phyloP scores from a whole-genome alignment of 2,329 filamentous ascomycete species.

The Phaeomoniella chlamydospora region DNA sequence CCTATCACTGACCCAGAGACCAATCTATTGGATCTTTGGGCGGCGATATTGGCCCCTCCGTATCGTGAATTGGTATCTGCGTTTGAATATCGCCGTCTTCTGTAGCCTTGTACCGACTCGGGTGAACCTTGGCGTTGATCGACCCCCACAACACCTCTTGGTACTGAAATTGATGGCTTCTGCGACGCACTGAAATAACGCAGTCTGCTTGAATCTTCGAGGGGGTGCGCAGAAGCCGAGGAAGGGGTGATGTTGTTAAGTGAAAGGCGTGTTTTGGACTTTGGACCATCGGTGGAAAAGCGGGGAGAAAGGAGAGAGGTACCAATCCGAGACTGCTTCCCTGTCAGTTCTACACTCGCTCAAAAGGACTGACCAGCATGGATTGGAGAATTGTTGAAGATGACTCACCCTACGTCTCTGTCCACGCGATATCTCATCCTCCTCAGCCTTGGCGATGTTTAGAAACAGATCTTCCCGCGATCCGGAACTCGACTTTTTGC shows the following conservation, averaged over 20 bases:
- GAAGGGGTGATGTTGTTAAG: slow-evolving; percentile 14
- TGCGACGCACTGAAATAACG: slow-evolving; percentile 14
- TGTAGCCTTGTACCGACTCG: neutral
- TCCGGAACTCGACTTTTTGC: slow-evolving; percentile 12
- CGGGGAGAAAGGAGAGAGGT: neutral
- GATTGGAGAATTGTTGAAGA: too few species aligned
- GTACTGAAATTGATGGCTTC: neutral
- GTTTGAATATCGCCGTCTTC: slow-evolving; percentile 9
- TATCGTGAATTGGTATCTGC: slow-evolving; percentile 6
- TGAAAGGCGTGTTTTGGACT: slow-evolving; percentile 10
- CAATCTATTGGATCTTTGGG: slow-evolving; percentile 13
- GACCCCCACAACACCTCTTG: slow-evolving; percentile 2
- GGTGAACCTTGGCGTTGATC: neutral
- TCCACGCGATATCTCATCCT: slow-evolving; percentile 19
- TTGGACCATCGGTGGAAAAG: neutral
- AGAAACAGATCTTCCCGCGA: slow-evolving; percentile 11
- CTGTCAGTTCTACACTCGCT: too few species aligned
- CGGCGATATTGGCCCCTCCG: slow-evolving; percentile 3
- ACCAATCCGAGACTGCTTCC: neutral
- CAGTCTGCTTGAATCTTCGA: slow-evolving; percentile 20
- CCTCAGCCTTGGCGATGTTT: slow-evolving; percentile 19
- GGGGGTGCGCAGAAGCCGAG: slow-evolving; percentile 19
- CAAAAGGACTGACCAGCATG: too few species aligned
- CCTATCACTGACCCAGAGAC: slow-evolving; percentile 7
- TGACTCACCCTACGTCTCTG: slow-evolving; percentile 23